Evolutionary conservation across 1,284 basidiomycete genomes (phyloP), one percentile per base, ranked within the genome.

Genomic region (Fomitopsis schrenkii): DNA sequence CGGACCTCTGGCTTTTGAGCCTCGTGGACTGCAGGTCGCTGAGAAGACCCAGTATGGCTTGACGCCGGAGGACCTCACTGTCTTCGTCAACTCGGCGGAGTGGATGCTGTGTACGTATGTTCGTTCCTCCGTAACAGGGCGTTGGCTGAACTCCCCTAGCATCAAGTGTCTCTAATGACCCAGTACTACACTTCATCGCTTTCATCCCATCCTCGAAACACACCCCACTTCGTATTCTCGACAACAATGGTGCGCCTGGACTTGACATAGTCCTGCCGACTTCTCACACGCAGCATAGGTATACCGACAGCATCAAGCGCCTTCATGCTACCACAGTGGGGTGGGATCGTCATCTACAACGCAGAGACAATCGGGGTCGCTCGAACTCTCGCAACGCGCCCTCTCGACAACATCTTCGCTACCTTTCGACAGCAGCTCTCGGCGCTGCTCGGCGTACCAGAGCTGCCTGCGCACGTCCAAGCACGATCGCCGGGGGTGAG

Each of bases 311-410:
- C 72, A 28, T 86, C 83, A 3, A 83, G 78, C 57, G 85, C 91
- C 9, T 99, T 98, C 80, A 82, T 98, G 28, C 81, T 97, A 1
- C 97, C 97, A 0, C 97, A 98, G 75, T 97, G 94, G 90, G 97
- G 97, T 45, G 91, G 94, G 15, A 91, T 99, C 54, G 84, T 92
- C 59, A 82, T 98, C 57, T 77, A 88, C 66, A 95, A 97, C 71
- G 78, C 77, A 7, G 30, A 74, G 61, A 68, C 71, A 66, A 61
- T 65, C 58, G 69, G 74, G 40, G 70, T 87, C n/a, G 72, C 79
- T 17, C 62, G 67, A 38, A 71, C 76, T 50, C 73, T 90, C 26
- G 72, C 80, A n/a, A 59, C 73, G 8, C 59, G 71, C 42, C 75
- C 77, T 35, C 80, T 96, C 7, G 73, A 79, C 44, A 72, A 79